phyloP scores from a whole-genome alignment of 108 stramenopile species.

The Skeletonema marinoi region DNA sequence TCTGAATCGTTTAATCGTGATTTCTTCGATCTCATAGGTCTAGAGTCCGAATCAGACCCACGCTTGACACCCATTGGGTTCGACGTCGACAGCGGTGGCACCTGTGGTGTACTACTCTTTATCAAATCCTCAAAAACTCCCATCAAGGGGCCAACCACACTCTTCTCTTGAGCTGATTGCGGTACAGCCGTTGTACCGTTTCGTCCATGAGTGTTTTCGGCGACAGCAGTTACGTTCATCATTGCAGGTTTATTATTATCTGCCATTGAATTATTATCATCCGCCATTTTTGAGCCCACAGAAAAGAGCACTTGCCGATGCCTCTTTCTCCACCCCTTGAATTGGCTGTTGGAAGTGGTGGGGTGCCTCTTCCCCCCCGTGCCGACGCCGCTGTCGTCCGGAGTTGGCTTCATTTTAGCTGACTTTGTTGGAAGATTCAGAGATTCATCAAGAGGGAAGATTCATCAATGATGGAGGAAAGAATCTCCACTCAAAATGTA shows the following conservation, averaged over 20 bases:
- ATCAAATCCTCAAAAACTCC: conserved; percentile 82
- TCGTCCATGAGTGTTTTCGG: background rate
- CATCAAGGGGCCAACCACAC: conserved; percentile 74
- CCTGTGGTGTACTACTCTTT: conserved; percentile 72
- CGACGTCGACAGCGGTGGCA: background rate
- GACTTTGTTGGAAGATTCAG: background rate
- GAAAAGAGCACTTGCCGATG: background rate
- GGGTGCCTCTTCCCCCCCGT: background rate
- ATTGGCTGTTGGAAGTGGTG: background rate
- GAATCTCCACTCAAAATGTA: too few species aligned
- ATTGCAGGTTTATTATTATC: background rate
- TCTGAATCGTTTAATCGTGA: conserved; percentile 6
- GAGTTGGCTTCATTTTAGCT: background rate
- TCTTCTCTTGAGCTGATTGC: conserved; percentile 16
- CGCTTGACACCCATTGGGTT: background rate
- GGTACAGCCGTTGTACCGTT: background rate
- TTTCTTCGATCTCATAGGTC: conserved; percentile 7
- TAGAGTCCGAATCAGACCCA: background rate
- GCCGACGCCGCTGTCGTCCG: background rate
- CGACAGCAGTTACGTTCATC: background rate
- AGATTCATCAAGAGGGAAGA: background rate
- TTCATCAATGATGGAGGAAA: too few species aligned
- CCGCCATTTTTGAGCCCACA: background rate
- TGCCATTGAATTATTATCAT: background rate
- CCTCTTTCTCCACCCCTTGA: background rate